These are phyloP conservation scores for Colletotrichum spinosum DNA, from an alignment of 2,329 filamentous ascomycete genomes.

Conservation along the genomic window DNA sequence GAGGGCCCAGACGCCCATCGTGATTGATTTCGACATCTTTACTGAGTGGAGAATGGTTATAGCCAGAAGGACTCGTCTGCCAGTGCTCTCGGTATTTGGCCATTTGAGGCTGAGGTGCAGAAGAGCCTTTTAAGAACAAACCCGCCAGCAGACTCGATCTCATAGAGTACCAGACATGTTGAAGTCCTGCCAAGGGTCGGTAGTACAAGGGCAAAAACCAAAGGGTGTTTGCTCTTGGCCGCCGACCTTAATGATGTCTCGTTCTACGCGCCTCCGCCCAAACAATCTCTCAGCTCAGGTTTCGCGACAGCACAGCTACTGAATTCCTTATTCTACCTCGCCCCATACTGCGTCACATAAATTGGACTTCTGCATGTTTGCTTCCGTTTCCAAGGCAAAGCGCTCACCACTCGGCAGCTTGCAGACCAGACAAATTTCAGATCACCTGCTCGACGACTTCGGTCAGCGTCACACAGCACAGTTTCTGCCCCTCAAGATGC, in stretches of 20 bases:
- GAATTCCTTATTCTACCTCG: background rate
- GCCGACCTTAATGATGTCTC: no score
- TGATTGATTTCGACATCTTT: slow-evolving; percentile 25
- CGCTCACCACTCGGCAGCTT: background rate
- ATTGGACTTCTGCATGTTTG: slow-evolving; percentile 25
- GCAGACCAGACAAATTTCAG: background rate
- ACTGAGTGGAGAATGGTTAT: background rate
- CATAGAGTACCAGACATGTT: no score
- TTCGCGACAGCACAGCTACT: slow-evolving; percentile 9
- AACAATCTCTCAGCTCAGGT: no score
- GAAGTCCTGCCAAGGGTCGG: no score
- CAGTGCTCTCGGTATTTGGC: background rate
- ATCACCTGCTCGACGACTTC: no score
- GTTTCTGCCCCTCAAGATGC: no score
- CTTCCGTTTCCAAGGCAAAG: slow-evolving; percentile 3
- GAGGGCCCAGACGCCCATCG: slow-evolving; percentile 24
- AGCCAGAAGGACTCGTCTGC: background rate
- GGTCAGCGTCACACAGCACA: no score
- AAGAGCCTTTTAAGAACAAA: background rate
- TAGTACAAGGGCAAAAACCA: no score
- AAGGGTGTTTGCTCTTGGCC: no score
- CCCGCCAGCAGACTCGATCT: background rate
- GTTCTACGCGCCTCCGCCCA: no score
- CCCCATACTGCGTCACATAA: slow-evolving; percentile 9
- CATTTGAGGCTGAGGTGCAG: background rate